Percentiles rank a stretch among this genome's conserved stretches.
phyloP scores from a whole-genome alignment of 306 rosid genomes.

The Luffa aegyptiaca region DNA sequence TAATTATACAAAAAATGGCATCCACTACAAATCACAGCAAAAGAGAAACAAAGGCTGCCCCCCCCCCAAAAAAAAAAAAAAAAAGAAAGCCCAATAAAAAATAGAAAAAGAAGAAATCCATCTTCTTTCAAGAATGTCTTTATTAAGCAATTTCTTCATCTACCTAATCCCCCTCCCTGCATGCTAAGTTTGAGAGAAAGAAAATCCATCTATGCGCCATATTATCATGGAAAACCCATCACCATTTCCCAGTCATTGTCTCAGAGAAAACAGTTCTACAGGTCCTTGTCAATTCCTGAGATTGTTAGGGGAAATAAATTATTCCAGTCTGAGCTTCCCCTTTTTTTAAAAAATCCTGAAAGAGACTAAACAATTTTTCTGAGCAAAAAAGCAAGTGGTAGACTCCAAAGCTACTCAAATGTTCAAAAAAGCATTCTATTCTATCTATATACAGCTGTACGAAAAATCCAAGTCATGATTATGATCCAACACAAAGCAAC shows the following conservation, averaged over 20 bases:
- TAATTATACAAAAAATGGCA: not conserved
- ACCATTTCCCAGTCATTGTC: conserved; percentile 10
- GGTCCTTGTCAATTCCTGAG: conserved; percentile 4
- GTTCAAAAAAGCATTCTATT: conserved; percentile 14
- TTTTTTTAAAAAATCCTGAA: not conserved
- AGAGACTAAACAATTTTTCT: conserved; percentile 12
- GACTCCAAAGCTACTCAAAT: conserved; percentile 75
- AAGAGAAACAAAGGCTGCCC: not conserved
- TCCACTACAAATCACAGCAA: not conserved
- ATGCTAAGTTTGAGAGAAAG: conserved; percentile 1
- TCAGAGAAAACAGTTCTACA: not conserved
- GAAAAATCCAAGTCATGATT: conserved; percentile 30
- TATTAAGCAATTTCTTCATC: not conserved
- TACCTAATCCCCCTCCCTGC: conserved; percentile 9
- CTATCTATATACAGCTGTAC: conserved; percentile 36
- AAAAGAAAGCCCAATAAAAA: not conserved
- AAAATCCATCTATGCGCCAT: not conserved
- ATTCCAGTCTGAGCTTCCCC: not conserved
- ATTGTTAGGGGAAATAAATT: not conserved
- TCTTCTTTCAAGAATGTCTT: not conserved
- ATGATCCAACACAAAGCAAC: conserved; percentile 62
- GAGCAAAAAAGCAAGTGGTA: conserved; percentile 24
- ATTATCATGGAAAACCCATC: conserved; percentile 8
- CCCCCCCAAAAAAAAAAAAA: too few relatives aligned
- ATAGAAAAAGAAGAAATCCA: not conserved